Evolutionary conservation across 306 rosid species (phyloP).

Genomic region (Senna siamea): DNA sequence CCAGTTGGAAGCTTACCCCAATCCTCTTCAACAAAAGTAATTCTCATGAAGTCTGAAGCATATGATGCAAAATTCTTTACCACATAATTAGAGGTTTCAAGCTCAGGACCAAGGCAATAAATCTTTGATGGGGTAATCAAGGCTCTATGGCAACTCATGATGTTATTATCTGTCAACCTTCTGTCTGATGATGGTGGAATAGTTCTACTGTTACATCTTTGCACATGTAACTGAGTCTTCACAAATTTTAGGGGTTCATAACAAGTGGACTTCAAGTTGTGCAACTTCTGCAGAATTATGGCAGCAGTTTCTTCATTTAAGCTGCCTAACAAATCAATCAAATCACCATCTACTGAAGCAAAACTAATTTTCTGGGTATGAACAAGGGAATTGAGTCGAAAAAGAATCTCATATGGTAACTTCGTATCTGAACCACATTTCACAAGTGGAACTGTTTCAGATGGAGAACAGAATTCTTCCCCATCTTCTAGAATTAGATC

Average conservation of each 20-base stretch:
- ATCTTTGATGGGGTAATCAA: slow-evolving; percentile 83
- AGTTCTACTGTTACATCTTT: slow-evolving; percentile 42
- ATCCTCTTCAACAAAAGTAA: slow-evolving; percentile 94
- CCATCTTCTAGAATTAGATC: slow-evolving; percentile 64
- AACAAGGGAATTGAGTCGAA: slow-evolving; percentile 83
- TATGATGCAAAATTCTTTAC: slow-evolving; percentile 71
- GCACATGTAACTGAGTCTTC: slow-evolving; percentile 55
- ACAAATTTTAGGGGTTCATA: slow-evolving; percentile 65
- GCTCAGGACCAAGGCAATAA: slow-evolving; percentile 92
- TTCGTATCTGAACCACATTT: slow-evolving; percentile 46
- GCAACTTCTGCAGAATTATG: slow-evolving; percentile 69
- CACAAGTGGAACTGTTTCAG: slow-evolving; percentile 72
- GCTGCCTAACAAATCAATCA: slow-evolving; percentile 60
- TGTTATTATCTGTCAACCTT: slow-evolving; percentile 57
- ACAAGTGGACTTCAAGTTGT: slow-evolving; percentile 68
- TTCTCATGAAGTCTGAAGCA: slow-evolving; percentile 86
- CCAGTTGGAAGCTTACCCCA: slow-evolving; percentile 80
- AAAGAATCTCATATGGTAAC: slow-evolving; percentile 69
- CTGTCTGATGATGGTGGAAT: slow-evolving; percentile 41
- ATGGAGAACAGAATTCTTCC: slow-evolving; percentile 47
- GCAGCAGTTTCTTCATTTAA: slow-evolving; percentile 58
- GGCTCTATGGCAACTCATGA: slow-evolving; percentile 93
- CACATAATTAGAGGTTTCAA: slow-evolving; percentile 88
- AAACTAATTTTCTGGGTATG: slow-evolving; percentile 84
- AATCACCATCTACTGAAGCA: slow-evolving; percentile 60